These are phyloP conservation scores for Solanum infundibuliforme DNA, from an alignment of 257 asterid genomes.

Conservation along the genomic window DNA sequence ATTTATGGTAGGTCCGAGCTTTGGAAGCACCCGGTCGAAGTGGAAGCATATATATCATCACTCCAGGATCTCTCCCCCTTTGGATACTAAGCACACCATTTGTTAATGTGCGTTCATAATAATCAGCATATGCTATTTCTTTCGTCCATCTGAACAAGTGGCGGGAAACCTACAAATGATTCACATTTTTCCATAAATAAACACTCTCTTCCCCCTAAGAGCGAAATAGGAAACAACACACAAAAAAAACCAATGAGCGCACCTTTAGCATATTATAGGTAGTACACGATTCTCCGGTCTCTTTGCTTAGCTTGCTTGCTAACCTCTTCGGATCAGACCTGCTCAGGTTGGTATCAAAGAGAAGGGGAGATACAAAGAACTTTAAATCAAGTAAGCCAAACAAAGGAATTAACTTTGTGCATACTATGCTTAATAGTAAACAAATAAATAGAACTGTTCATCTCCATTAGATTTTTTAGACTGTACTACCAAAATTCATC, in stretches of 20 bases:
- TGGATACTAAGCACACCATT: constrained; percentile 88
- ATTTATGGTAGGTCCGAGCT: constrained; percentile 55
- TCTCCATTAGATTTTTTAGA: neutral
- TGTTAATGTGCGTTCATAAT: constrained; percentile 77
- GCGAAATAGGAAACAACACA: neutral
- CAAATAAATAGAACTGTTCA: neutral
- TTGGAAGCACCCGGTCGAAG: constrained; percentile 62
- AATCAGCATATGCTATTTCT: constrained; percentile 81
- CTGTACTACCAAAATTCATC: constrained; percentile 51
- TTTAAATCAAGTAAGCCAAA: neutral
- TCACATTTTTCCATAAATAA: neutral
- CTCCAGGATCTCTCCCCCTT: constrained; percentile 80
- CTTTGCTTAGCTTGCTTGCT: constrained; percentile 39
- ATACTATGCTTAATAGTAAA: neutral
- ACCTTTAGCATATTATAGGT: constrained; percentile 96
- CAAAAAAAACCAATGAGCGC: neutral
- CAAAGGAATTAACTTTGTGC: neutral
- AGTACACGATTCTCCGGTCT: constrained; percentile 86
- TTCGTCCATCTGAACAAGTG: constrained; percentile 86
- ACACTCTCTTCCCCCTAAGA: neutral
- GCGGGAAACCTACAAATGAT: constrained; percentile 57
- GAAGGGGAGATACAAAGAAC: neutral
- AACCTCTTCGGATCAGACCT: constrained; percentile 76
- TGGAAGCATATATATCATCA: constrained; percentile 94
- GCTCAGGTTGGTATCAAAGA: neutral